Base-by-base conservation (phyloP, 768 basidiomycete species). In the Boletus tylopilopsis region DNA sequence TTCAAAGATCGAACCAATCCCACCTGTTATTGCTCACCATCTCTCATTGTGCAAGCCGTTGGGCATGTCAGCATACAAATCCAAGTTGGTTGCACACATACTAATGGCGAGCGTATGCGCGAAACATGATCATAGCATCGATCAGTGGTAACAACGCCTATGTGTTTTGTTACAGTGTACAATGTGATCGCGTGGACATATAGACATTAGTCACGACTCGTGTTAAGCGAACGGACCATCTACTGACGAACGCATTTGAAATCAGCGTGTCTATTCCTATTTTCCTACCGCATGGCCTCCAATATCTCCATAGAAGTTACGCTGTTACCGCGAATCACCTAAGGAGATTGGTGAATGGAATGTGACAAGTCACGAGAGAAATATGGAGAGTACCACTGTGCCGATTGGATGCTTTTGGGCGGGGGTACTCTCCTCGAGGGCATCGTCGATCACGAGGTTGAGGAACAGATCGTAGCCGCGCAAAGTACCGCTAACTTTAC, bases 391-490 rank as follows among this genome's bases (percentile, higher is more conserved):
- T 67, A 97, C 95, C 44, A 96, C 87, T 44, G 91, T 94, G 22
- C 94, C 94, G 59, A 94, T 86, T 22, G 88, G 85, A 60, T 88
- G 84, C 67, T 92, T 93, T 73, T 94, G 87, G 5, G 87, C 93
- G 13, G 90, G 87, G 5, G 82, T 84, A 0, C 85, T 83, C 74
- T 98, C 96, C 71, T 99, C 96, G 60, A 86, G 68, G 10, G 92
- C 90, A 64, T 98, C 91, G 68, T 98, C 96, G 68, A 99, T 84
- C 57, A 98, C 96, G 33, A 99, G 79, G 70, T 99, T 99, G 67
- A 99, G 75, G 77, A 99, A 99, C 56, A 99, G 87, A 76, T 99
- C 96, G 70, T 96, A 99, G 45, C 96, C 96, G 55, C 96, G 86
- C 43, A 99, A 74, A 13, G 84, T 85, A 47, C 96, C 96, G 73